Evolutionary conservation across 106 monocot genomes (phyloP).

Genomic region (Acanthochlamys bracteata): DNA sequence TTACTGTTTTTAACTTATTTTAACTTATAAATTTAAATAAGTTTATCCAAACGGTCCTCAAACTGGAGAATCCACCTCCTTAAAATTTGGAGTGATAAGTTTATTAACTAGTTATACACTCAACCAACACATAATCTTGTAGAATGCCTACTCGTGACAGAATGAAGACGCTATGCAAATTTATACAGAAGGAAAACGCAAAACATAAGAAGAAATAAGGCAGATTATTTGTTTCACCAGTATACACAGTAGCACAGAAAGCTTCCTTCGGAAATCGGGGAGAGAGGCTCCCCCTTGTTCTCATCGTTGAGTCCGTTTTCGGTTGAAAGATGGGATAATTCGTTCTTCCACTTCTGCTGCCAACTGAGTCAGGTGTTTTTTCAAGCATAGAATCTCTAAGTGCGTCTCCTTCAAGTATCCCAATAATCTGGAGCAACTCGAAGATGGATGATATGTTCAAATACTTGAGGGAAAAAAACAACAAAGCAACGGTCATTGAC

Average conservation of each 20-base stretch:
- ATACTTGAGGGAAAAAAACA: background rate
- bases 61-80: too few species aligned
- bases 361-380: background rate
- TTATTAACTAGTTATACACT: too few species aligned
- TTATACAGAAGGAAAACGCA: too few species aligned
- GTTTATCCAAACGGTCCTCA: too few species aligned
- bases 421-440: constrained; percentile 10
- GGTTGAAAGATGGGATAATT: background rate
- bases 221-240: background rate
- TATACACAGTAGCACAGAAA: background rate
- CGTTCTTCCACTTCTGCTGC: background rate
- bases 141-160: too few species aligned
- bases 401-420: constrained; percentile 25
- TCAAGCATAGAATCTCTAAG: background rate
- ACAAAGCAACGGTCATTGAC: background rate
- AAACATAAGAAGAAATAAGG: background rate
- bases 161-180: too few species aligned
- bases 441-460: too few species aligned
- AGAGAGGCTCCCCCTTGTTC: constrained; percentile 16
- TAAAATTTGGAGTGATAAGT: too few species aligned
- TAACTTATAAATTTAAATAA: too few species aligned
- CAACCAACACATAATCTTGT: too few species aligned
- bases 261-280: constrained; percentile 6
- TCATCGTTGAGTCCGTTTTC: background rate
- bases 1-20: too few species aligned